Conservation (phyloP, 306 rosid genomes). For the Dalbergia cochinchinensis region DNA sequence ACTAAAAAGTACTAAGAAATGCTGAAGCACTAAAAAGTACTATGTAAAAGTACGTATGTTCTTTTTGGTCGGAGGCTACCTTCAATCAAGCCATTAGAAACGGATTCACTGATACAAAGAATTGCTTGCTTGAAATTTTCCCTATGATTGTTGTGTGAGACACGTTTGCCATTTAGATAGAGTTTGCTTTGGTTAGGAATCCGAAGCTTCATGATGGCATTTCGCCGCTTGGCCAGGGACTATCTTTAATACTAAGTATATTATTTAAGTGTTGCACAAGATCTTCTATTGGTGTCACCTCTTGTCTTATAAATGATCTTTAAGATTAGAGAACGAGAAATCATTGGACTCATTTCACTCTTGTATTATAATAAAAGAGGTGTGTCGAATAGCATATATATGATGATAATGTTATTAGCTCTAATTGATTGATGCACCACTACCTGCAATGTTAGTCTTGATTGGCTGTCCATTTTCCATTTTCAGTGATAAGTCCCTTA, state of each 20-base stretch:
- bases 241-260: neutral
- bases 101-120: neutral
- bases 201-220: neutral
- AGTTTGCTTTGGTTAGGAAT: conserved; percentile 27
- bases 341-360: neutral
- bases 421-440: neutral
- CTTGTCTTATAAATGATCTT: neutral
- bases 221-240: neutral
- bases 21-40: no score
- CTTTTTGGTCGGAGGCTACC: no score
- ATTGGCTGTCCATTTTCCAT: conserved; percentile 19
- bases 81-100: no score
- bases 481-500: conserved; percentile 38
- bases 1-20: no score
- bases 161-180: neutral
- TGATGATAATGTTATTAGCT: neutral
- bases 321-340: neutral
- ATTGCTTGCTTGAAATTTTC: neutral
- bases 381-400: neutral
- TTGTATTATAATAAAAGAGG: neutral
- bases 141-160: neutral
- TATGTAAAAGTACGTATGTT: no score
- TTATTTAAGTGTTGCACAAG: neutral
- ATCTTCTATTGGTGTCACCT: neutral
- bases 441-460: conserved; percentile 6